Conservation (phyloP, 2,329 filamentous ascomycete species). For the Ilyonectria mors-panacis region DNA sequence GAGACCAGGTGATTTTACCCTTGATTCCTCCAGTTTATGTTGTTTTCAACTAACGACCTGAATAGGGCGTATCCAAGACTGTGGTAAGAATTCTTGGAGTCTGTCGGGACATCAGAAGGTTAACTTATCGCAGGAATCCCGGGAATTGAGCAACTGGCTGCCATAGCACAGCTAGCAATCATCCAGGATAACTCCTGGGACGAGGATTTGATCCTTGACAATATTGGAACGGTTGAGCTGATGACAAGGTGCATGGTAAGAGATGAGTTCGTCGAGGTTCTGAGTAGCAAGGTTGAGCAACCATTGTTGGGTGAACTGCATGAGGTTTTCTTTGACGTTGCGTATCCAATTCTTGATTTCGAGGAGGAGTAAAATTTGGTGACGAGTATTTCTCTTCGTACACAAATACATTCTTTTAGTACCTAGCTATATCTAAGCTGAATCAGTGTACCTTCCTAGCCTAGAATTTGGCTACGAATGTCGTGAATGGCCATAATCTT, state of each 20-base stretch:
- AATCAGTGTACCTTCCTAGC: too few relatives aligned
- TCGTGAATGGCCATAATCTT: too few relatives aligned
- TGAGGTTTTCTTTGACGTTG: constrained; percentile 4
- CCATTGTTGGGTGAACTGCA: background rate
- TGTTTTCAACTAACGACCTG: background rate
- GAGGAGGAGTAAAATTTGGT: too few relatives aligned
- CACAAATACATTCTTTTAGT: too few relatives aligned
- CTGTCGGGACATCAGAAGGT: background rate
- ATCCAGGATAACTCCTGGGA: background rate
- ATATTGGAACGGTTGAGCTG: background rate
- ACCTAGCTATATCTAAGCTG: too few relatives aligned
- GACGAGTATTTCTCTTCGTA: too few relatives aligned
- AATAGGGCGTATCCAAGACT: background rate
- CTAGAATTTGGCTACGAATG: too few relatives aligned
- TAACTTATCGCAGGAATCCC: background rate
- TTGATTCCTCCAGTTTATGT: background rate
- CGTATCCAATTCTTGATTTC: background rate
- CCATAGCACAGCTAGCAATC: background rate
- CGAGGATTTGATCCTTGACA: background rate
- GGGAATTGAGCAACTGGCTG: background rate
- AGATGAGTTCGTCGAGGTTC: background rate
- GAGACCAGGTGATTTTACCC: background rate
- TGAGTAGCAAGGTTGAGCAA: background rate
- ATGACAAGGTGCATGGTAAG: background rate
- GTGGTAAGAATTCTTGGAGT: background rate